Percentiles rank a stretch among this genome's conserved stretches.
phyloP scores from a whole-genome alignment of 1,284 basidiomycete genomes.

The Cutaneotrichosporon curvatum region DNA sequence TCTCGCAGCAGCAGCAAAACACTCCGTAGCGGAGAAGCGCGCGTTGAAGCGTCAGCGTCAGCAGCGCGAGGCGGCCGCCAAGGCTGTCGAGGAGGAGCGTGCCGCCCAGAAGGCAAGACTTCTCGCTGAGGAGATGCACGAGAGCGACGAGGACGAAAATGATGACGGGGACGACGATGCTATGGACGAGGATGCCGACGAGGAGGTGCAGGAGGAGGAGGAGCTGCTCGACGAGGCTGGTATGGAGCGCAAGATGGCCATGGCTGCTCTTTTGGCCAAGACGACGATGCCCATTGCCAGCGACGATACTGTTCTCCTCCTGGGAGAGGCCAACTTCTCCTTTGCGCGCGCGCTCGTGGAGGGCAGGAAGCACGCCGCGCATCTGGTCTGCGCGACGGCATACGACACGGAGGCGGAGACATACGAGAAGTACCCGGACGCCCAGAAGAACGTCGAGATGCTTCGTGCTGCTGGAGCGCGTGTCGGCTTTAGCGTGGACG shows the following conservation, averaged over 20 bases:
- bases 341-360: conserved; percentile 68
- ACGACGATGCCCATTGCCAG: conserved; percentile 59
- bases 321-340: conserved; percentile 95
- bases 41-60: conserved; percentile 18
- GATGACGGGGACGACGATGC: not conserved
- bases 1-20: conserved; percentile 15
- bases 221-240: not conserved
- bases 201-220: not conserved
- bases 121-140: not conserved
- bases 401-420: conserved; percentile 75
- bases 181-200: not conserved
- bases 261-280: not conserved
- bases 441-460: conserved; percentile 55
- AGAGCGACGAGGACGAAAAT: not conserved
- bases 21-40: conserved; percentile 20
- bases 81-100: conserved; percentile 2
- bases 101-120: not conserved
- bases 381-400: conserved; percentile 74
- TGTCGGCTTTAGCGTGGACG: conserved; percentile 80
- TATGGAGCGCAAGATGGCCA: not conserved
- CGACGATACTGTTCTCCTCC: conserved; percentile 72
- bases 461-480: conserved; percentile 59
- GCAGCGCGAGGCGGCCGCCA: conserved; percentile 4
- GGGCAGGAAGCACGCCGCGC: conserved; percentile 56
- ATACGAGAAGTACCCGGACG: conserved; percentile 77